phyloP scores from a whole-genome alignment of 2,329 filamentous ascomycete species.

The Zasmidium angulare region DNA sequence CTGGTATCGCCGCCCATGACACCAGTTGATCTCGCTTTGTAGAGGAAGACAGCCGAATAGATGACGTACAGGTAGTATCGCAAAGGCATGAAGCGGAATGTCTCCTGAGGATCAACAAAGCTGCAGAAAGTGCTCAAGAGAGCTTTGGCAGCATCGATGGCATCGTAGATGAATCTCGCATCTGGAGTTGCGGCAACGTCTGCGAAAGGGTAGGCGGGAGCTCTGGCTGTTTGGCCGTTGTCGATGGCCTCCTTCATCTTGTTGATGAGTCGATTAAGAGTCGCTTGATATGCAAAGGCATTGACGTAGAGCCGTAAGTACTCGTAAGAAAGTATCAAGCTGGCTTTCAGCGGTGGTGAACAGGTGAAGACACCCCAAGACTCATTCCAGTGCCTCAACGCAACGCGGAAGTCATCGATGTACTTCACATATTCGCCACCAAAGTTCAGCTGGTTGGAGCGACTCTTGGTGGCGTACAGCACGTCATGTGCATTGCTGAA shows the following conservation, averaged over 20 bases:
- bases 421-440: conserved; percentile 38
- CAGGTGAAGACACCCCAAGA: conserved; percentile 33
- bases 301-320: conserved; percentile 66
- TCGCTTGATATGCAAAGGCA: conserved; percentile 62
- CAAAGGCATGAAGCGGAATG: conserved; percentile 64
- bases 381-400: conserved; percentile 34
- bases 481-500: conserved; percentile 38
- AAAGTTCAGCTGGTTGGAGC: conserved; percentile 34
- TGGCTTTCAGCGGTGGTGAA: conserved; percentile 59
- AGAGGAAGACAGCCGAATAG: conserved; percentile 64
- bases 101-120: conserved; percentile 58
- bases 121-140: conserved; percentile 61
- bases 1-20: conserved; percentile 58
- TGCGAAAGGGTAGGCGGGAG: conserved; percentile 28
- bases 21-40: conserved; percentile 63
- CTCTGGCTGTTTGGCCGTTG: conserved; percentile 21
- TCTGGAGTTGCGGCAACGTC: conserved; percentile 59
- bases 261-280: conserved; percentile 31
- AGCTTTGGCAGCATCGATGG: conserved; percentile 63
- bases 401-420: conserved; percentile 35
- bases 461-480: conserved; percentile 34
- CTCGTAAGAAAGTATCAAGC: conserved; percentile 62
- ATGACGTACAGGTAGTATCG: conserved; percentile 64
- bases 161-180: conserved; percentile 66
- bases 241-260: conserved; percentile 28